Evolutionary conservation across 1,139 yeast genomes (phyloP), one percentile per base, ranked within the genome.

Genomic region (Hyphopichia fennica): DNA sequence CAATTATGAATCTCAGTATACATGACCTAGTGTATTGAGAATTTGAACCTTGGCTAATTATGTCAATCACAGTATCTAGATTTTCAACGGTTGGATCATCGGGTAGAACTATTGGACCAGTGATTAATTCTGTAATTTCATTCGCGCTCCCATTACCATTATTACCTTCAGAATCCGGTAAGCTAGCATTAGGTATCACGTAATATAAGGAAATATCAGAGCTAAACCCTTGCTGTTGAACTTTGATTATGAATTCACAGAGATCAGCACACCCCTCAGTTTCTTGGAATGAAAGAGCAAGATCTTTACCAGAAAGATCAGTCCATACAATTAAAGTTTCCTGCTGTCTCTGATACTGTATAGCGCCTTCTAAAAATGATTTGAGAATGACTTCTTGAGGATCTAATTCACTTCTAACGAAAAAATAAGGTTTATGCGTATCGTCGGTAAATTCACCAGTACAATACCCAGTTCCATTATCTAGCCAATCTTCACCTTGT

Each of bases 261-360:
- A 91, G 61, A 14, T 83, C 80, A 14, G 87, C 79, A 61, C 99
- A 93, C 0, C 98, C 98, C 40, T 85, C 87, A 33, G 88, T 82
- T 57, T 90, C 98, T 60, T 93, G 97, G 63, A 93, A 93, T 41
- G 95, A 87, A 34, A 93, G 70, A 4, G 98, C 98, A 51, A 90
- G 79, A 60, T 90, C 96, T 45, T 79, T 79, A 3, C 93, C 93
- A 17, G 78, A 73, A 8, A 72, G 62, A 56, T 89, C 96, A 6
- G 96, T 87, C 98, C 99, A 93, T 17, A 93, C 96, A 17, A 93
- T 88, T 40, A 93, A 69, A 0, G 97, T 90, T 48, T 90, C 97
- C 58, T 93, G 98, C 58, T 91, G 97, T 54, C 96, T 77, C 60
- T 91, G 98, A 59, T 87, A 91, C 54, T 87, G 96, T 2, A 84